Base-by-base conservation (phyloP, 169 alveolate species). In the Babesia sp. region DNA sequence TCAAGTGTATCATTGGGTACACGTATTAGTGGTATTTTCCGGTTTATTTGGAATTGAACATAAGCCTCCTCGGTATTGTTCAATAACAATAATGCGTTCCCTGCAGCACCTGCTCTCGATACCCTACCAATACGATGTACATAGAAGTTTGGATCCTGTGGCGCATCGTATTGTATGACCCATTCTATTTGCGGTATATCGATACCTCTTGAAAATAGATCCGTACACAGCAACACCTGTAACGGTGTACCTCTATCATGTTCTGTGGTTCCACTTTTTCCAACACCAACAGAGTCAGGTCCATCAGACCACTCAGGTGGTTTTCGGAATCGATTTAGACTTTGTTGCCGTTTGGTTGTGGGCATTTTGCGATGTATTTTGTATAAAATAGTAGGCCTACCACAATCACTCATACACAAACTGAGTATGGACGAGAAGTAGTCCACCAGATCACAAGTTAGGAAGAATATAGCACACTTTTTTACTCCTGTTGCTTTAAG, bases 111-210 rank as follows among this genome's bases (percentile, higher is more conserved):
- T 2, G 99, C 99, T 37, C 99, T 91, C 11, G 99, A 99, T 3
- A 99, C 98, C 81, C 99, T 91, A 33, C 99, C 99, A 3, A 97
- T 98, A 81, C 99, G 90, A 72, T 98, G 99, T 12, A 98, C 94
- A 76, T 96, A 98, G 61, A 81, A 71, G 53, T 72, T 81, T n/a
- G 89, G 89, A 37, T 81, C 89, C 67, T 93, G 94, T 14, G 99
- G 98, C 34, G 99, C 98, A 59, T 96, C 99, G 71, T 91, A 93
- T 81, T 96, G 96, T n/a, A 96, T 74, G 54, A 96, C 95, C 95
- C 97, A 93, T 63, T 93, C 96, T 18, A 96, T 91, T 71, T 94
- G 94, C 0, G 96, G 97, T 39, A 96, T 86, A 83, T 96, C 99
- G 24, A 96, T 93, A 33, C 99, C 99, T 72, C 99, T 90, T 2